Evolutionary conservation across 495 filamentous ascomycete species (phyloP).

Genomic region (Durotheca rogersii): DNA sequence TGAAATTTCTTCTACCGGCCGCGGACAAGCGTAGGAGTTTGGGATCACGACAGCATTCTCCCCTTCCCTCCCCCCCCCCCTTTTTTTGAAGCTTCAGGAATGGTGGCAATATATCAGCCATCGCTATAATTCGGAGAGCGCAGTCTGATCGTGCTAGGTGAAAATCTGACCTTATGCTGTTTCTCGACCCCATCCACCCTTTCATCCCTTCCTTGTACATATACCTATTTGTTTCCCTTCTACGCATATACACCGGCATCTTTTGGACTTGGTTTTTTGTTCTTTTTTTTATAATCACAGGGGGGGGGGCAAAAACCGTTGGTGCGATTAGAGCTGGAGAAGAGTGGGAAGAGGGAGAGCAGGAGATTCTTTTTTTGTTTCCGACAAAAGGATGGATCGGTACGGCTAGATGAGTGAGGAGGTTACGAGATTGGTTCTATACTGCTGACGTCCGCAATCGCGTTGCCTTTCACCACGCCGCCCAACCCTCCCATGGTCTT

Average conservation of each 20-base stretch:
- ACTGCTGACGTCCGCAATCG: too few species aligned
- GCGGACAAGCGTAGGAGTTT: slow-evolving; percentile 27
- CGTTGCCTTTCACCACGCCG: not conserved
- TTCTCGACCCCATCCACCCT: not conserved
- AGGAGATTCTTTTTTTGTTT: slow-evolving; percentile 5
- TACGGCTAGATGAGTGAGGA: slow-evolving; percentile 24
- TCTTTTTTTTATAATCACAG: slow-evolving; percentile 27
- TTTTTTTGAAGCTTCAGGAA: too few species aligned
- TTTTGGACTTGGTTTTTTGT: slow-evolving; percentile 21
- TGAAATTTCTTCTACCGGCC: slow-evolving; percentile 29
- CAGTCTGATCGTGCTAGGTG: slow-evolving; percentile 4
- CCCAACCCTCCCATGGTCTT: slow-evolving; percentile 14
- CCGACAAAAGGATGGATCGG: not conserved
- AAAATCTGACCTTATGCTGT: slow-evolving; percentile 17
- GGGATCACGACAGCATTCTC: slow-evolving; percentile 22
- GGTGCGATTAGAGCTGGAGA: slow-evolving; percentile 8
- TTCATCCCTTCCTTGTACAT: slow-evolving; percentile 19
- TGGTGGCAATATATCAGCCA: slow-evolving; percentile 2
- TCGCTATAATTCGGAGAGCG: slow-evolving; percentile 1
- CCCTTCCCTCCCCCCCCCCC: too few species aligned
- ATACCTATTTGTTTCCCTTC: slow-evolving; percentile 18
- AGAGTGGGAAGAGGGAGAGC: too few species aligned
- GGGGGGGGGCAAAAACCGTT: slow-evolving; percentile 10
- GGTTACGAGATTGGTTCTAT: slow-evolving; percentile 20
- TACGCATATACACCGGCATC: slow-evolving; percentile 21